Base-by-base conservation (phyloP, 2,329 filamentous ascomycete species). In the Didymellaceae sp. region DNA sequence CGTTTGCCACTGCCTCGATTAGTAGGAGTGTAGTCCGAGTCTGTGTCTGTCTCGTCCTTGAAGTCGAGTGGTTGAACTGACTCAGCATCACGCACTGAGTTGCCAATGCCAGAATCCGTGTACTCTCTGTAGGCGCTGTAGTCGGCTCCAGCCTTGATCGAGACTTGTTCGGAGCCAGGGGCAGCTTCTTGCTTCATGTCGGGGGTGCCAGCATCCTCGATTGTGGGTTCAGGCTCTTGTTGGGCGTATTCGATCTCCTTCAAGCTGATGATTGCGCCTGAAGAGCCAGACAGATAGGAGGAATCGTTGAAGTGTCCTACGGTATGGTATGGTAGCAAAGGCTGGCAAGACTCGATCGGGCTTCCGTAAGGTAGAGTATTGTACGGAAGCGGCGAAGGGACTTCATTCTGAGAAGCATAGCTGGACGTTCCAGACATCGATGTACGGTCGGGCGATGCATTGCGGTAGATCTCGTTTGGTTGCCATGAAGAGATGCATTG, bases 1-100 rank as follows among this genome's bases (percentile, higher is more conserved):
- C 63, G 59, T 37, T 64, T 70, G 18, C 35, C 35, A n/a, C 26
- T 28, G 26, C 47, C 52, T 20, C 50, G 54, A 11, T 45, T 48
- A 7, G 32, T 43, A 5, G 71, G 72, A 13, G 53, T 68, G 48
- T 73, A 75, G 25, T 75, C 72, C 6, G 67, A 68, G 52, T 74
- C 72, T 31, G 66, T 67, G 6, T 61, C 49, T 18, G 63, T 61
- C 16, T 70, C 71, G 9, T 70, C 67, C 18, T 54, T 58, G 5
- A 57, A 50, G 10, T 61, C 58, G 16, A 67, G 57, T 4, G 68
- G 70, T 49, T 72, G 66, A 5, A 74, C 72, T 5, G 65, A 72
- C 52, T 75, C 71, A 13, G 69, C 68, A 25, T 71, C 71, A 31
- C 71, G 61, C 5, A 63, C 49, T 11, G 67, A 70, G 22, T 59